Evolutionary conservation across 768 basidiomycete species (phyloP).

Genomic region (Chiua virens): DNA sequence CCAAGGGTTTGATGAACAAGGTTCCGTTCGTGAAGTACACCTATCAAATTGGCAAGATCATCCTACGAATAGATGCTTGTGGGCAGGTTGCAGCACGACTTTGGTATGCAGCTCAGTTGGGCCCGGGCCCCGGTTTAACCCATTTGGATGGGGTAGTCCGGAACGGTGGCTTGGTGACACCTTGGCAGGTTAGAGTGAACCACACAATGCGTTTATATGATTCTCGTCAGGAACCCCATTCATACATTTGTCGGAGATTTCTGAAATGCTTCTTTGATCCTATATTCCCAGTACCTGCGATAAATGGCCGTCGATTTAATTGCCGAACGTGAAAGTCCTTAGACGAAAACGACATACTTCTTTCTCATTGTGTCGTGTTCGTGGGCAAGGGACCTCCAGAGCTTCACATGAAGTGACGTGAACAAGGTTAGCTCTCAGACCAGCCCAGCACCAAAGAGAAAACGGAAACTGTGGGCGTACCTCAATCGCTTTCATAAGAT

Average conservation of each 20-base stretch:
- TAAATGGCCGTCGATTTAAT: slow-evolving; percentile 25
- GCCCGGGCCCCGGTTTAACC: not conserved
- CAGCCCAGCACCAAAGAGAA: not conserved
- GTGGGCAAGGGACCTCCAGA: slow-evolving; percentile 69
- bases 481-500: slow-evolving; percentile 47
- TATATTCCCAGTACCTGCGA: slow-evolving; percentile 73
- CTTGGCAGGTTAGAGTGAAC: not conserved
- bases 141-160: not conserved
- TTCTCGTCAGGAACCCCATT: slow-evolving; percentile 6
- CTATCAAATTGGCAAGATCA: slow-evolving; percentile 77
- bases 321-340: slow-evolving; percentile 14
- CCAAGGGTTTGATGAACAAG: no score
- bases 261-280: slow-evolving; percentile 53
- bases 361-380: slow-evolving; percentile 75
- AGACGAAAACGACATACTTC: slow-evolving; percentile 48
- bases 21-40: slow-evolving; percentile 30
- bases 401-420: slow-evolving; percentile 37
- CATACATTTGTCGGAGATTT: slow-evolving; percentile 22
- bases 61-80: slow-evolving; percentile 45
- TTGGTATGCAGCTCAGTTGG: slow-evolving; percentile 8
- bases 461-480: slow-evolving; percentile 32
- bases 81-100: slow-evolving; percentile 25
- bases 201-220: slow-evolving; percentile 2
- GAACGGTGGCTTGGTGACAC: no score
- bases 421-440: slow-evolving; percentile 9